Evolutionary conservation across 345 rosid genomes (phyloP), one percentile per base, ranked within the genome.

Genomic region (Pistacia integerrima): DNA sequence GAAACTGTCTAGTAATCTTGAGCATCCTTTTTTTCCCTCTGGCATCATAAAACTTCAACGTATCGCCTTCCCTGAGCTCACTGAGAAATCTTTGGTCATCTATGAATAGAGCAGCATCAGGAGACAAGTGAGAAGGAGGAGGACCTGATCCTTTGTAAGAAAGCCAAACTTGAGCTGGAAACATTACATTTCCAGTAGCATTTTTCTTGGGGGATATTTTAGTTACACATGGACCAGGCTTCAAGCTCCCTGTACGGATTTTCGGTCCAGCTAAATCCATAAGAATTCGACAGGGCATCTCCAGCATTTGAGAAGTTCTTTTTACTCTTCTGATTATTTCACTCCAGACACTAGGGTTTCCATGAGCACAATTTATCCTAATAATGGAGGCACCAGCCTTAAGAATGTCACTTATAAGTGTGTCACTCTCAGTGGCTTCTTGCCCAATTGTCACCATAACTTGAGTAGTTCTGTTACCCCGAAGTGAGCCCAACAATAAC

Each of bases 221-320:
- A 49, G 80, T 77, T 59, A 88, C 90, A 57, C 89, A 79, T 2
- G 91, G 95, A 69, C 93, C 93, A 56, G 90, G 84, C 74, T 83
- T 83, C 41, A 89, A 65, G 59, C 83, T 79, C 46, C 83, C 88
- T 0, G 93, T 91, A 58, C 93, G 88, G 69, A 91, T 87, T 80
- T 91, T 91, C 70, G 95, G 93, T 73, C 95, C 93, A 0, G 93
- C 95, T 83, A 91, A 82, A 83, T 91, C 95, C 92, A 89, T 91
- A 75, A 88, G 91, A 83, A 91, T 74, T 28, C 86, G 86, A 74
- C 93, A 91, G 61, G 90, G 93, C 11, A 61, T 82, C 86, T 88
- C 95, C 48, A 88, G 84, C 87, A 80, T 82, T 74, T 85, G 88
- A 62, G 90, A 91, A 61, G 86, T 59, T 76, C 63, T 81, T 81